Percentiles rank a stretch among this genome's conserved stretches.
These are phyloP conservation scores for Candida sakaeoensis DNA, from an alignment of 805 yeast genomes.

Conservation along the genomic window DNA sequence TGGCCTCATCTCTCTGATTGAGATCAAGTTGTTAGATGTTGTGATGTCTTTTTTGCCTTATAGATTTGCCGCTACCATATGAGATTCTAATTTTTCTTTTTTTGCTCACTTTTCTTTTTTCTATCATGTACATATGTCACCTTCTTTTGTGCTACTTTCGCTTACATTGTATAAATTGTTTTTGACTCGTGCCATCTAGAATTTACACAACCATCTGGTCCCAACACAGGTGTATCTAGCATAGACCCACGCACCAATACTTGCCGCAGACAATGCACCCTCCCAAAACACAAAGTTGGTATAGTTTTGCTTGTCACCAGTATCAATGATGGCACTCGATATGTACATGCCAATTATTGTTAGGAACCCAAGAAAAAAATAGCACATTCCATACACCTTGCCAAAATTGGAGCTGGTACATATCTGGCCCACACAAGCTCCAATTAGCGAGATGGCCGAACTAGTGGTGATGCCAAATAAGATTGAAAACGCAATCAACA, in stretches of 20 bases:
- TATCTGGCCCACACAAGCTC: constrained; percentile 58
- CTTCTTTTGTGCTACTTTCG: too few species aligned
- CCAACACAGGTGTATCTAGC: constrained; percentile 49
- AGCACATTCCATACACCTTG: constrained; percentile 50
- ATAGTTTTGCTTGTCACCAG: constrained; percentile 27
- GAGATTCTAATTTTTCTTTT: background rate
- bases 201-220: constrained; percentile 27
- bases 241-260: constrained; percentile 36
- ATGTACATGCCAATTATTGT: constrained; percentile 27
- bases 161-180: too few species aligned
- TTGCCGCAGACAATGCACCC: constrained; percentile 36
- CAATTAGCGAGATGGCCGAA: constrained; percentile 53
- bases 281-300: constrained; percentile 43
- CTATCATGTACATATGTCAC: too few species aligned
- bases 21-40: too few species aligned
- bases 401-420: constrained; percentile 55
- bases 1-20: background rate
- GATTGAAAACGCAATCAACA: constrained; percentile 43
- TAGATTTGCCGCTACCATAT: background rate
- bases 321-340: constrained; percentile 24
- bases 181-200: constrained; percentile 17
- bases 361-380: constrained; percentile 34
- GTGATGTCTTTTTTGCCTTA: too few species aligned
- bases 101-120: background rate
- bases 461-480: constrained; percentile 56